These are phyloP conservation scores for Sporothrix brasiliensis DNA, from an alignment of 2,329 filamentous ascomycete species.

Conservation along the genomic window DNA sequence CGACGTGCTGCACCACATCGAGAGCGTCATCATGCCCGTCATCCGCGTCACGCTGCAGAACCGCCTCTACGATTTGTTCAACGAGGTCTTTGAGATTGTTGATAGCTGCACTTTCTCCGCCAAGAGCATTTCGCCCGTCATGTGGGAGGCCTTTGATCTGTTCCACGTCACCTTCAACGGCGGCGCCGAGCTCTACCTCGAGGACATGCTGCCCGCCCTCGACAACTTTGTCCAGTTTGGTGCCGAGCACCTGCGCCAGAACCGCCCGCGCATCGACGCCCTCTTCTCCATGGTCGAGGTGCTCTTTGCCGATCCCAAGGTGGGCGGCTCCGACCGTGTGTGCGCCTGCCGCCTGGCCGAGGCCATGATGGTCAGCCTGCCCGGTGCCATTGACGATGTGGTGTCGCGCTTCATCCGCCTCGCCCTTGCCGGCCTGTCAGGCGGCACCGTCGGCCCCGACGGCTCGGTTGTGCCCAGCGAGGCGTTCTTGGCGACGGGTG, in stretches of 20 bases:
- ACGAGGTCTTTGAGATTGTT: slow-evolving; percentile 98
- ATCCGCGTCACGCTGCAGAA: slow-evolving; percentile 96
- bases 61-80: slow-evolving; percentile 96
- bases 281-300: slow-evolving; percentile 92
- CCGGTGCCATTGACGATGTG: slow-evolving; percentile 83
- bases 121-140: slow-evolving; percentile 90
- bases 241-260: slow-evolving; percentile 75
- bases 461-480: slow-evolving; percentile 32
- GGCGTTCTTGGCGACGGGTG: slow-evolving; percentile 30
- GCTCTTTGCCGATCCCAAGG: slow-evolving; percentile 90
- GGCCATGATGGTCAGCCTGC: slow-evolving; percentile 93
- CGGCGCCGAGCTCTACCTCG: slow-evolving; percentile 93
- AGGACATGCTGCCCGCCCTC: slow-evolving; percentile 96
- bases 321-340: slow-evolving; percentile 90
- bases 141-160: slow-evolving; percentile 98
- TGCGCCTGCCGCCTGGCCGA: slow-evolving; percentile 98
- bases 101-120: slow-evolving; percentile 98
- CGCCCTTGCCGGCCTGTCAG: slow-evolving; percentile 77
- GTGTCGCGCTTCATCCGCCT: slow-evolving; percentile 86
- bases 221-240: slow-evolving; percentile 98
- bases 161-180: slow-evolving; percentile 97
- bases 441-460: slow-evolving; percentile 58
- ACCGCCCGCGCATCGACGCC: slow-evolving; percentile 82
- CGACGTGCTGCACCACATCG: slow-evolving; percentile 90
- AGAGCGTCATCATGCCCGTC: slow-evolving; percentile 95